Conservation (phyloP, 1,284 basidiomycete genomes). For the Melampsora abietis-canadensis region DNA sequence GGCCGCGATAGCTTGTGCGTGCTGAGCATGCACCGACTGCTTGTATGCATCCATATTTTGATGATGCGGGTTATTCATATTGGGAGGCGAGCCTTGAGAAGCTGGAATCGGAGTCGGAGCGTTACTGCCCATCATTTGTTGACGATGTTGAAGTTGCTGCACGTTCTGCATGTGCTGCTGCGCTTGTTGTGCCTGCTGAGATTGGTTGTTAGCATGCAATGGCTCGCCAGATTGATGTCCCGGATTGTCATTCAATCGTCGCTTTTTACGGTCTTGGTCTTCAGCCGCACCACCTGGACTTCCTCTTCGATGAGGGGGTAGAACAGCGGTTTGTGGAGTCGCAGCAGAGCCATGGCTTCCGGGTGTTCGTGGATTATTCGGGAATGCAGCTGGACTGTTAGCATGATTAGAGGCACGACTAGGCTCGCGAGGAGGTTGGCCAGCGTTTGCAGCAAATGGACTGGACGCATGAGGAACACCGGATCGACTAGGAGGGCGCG, state of each 20-base stretch:
- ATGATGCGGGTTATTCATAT: background rate
- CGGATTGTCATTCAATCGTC: conserved; percentile 22
- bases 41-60: conserved; percentile 33
- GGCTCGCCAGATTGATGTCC: background rate
- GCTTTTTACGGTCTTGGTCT: conserved; percentile 42
- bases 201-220: background rate
- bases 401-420: conserved; percentile 31
- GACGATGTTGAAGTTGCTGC: background rate
- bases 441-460: conserved; percentile 16
- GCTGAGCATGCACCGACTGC: conserved; percentile 30
- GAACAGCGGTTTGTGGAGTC: conserved; percentile 31
- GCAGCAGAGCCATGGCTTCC: conserved; percentile 16
- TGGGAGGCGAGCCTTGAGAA: conserved; percentile 5
- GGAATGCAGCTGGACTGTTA: conserved; percentile 25
- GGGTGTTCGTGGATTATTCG: conserved; percentile 31
- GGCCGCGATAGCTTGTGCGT: conserved; percentile 26
- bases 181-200: conserved; percentile 9
- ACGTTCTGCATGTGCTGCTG: conserved; percentile 21
- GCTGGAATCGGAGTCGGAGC: conserved; percentile 11
- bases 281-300: conserved; percentile 27
- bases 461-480: conserved; percentile 17
- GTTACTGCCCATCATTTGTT: background rate
- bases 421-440: conserved; percentile 35
- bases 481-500: conserved; percentile 38
- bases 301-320: conserved; percentile 9